Base-by-base conservation (phyloP, 1,284 basidiomycete genomes). In the Pseudozyma sp. region DNA sequence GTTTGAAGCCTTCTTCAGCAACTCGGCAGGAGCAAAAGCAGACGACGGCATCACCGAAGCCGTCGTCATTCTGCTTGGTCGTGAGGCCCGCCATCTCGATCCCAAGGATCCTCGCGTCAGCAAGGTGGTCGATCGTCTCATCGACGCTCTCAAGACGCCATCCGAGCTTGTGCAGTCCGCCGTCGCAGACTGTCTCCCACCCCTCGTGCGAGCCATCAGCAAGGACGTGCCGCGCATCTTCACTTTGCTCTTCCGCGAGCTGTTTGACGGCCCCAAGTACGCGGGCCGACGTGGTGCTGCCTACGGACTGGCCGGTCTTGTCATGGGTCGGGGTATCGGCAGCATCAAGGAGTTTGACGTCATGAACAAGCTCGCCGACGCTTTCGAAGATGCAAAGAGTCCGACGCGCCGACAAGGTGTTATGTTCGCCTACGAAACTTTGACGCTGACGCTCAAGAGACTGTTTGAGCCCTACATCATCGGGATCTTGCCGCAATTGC, bases 161-260 rank as follows among this genome's bases (percentile, higher is more conserved):
- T 91, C 94, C 0, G 97, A 99, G 84, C 91, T 96, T 77, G 97
- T 99, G 0, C 96, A 99, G 84, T 91, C 94, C 54, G 96, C 97
- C 0, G 94, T 99, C 0, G 93, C 95, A 0, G 97, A 98, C 62
- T 86, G 86, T 86, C 87, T 99, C 9, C 91, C 94, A 0, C 94
- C 94, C 1, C 88, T 99, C 7, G 92, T 96, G 43, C 88, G 88
- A 42, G 86, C 90, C 44, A 92, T 93, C 87, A 87, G 88, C 54
- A 66, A 81, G 44, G 83, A 86, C 24, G 81, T 84, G 7, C 87
- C 88, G 0, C 89, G 89, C 45, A 85, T 87, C 50, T 88, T 91
- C n/a, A 86, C 89, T 16, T 85, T 87, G 30, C 88, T 99, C 19
- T 89, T 96, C 49, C 91, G 93, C 63, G 87, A 89, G 68, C 88